Evolutionary conservation across 2,329 filamentous ascomycete species (phyloP).

Genomic region (Metarhizium brunneum): DNA sequence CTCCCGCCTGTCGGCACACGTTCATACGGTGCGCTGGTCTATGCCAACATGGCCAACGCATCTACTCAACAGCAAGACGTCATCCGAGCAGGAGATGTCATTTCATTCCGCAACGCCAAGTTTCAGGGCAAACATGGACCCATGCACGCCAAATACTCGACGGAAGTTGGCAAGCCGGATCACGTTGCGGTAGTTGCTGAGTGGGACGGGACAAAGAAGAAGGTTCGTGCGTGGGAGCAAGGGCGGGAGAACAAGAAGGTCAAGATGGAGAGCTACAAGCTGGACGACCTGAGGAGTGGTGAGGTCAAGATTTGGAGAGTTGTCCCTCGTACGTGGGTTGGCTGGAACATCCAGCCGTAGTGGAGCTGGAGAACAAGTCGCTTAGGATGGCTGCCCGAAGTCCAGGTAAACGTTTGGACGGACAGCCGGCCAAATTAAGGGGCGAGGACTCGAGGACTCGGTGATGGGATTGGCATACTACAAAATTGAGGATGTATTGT

Average conservation of each 20-base stretch:
- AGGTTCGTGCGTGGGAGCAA: conserved; percentile 92
- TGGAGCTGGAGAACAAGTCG: conserved; percentile 16
- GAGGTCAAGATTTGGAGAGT: conserved; percentile 97
- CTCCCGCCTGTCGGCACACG: conserved; percentile 79
- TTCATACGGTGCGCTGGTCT: conserved; percentile 84
- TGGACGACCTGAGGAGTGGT: conserved; percentile 83
- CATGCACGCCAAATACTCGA: conserved; percentile 88
- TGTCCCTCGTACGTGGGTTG: conserved; percentile 85
- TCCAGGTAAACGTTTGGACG: conserved; percentile 4
- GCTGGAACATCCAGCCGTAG: conserved; percentile 64
- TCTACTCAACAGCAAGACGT: conserved; percentile 84
- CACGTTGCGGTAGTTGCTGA: conserved; percentile 89
- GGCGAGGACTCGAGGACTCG: not conserved
- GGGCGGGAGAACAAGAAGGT: conserved; percentile 89
- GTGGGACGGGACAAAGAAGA: conserved; percentile 98
- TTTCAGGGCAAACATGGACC: conserved; percentile 94
- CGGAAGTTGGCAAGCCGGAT: conserved; percentile 79
- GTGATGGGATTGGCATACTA: not conserved
- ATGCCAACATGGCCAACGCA: conserved; percentile 90
- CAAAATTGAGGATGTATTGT: not conserved
- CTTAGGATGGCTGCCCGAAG: conserved; percentile 3
- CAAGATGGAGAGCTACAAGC: conserved; percentile 86
- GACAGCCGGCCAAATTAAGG: not conserved
- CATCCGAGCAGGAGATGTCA: conserved; percentile 86
- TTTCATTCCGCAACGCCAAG: conserved; percentile 83